A percentile compares a stretch with the other conserved stretches of the same genome.
These are phyloP conservation scores for Phytopythium oedochilum DNA, from an alignment of 352 stramenopile species.

Conservation along the genomic window DNA sequence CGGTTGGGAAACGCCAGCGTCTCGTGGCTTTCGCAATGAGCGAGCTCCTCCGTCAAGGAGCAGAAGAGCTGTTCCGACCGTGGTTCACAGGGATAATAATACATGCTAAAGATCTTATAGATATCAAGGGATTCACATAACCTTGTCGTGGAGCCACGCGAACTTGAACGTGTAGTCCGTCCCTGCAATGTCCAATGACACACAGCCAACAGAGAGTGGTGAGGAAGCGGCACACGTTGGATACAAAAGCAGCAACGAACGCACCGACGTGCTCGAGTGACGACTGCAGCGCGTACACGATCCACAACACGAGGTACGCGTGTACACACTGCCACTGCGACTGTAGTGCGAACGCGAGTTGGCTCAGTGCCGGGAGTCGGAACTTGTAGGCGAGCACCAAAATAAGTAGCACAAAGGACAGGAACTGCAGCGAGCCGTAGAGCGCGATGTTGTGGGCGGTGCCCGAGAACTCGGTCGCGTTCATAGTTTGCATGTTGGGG, in stretches of 20 bases:
- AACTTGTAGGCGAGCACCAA: constrained; percentile 15
- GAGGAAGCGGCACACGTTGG: too few species aligned
- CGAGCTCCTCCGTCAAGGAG: too few species aligned
- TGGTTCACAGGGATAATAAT: too few species aligned
- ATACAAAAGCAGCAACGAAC: neutral
- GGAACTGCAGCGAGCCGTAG: constrained; percentile 25
- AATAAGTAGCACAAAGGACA: constrained; percentile 20
- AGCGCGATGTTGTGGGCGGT: constrained; percentile 17
- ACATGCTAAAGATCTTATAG: too few species aligned
- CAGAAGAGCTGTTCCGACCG: too few species aligned
- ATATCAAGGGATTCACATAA: too few species aligned
- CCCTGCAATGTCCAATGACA: constrained; percentile 10
- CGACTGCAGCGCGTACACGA: constrained; percentile 25
- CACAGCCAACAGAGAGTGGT: too few species aligned
- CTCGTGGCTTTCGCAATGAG: too few species aligned
- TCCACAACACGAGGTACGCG: constrained; percentile 25
- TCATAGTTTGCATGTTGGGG: constrained; percentile 12
- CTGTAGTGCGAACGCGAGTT: constrained; percentile 17
- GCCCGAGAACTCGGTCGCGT: constrained; percentile 5
- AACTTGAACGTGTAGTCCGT: constrained; percentile 38
- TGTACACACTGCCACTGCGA: constrained; percentile 24
- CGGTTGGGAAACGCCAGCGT: too few species aligned
- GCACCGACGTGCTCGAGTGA: constrained; percentile 25
- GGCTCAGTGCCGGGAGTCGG: constrained; percentile 8
- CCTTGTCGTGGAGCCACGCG: constrained; percentile 17